These are phyloP conservation scores for Agrocybe chaxingu DNA, from an alignment of 768 basidiomycete genomes.

Conservation along the genomic window DNA sequence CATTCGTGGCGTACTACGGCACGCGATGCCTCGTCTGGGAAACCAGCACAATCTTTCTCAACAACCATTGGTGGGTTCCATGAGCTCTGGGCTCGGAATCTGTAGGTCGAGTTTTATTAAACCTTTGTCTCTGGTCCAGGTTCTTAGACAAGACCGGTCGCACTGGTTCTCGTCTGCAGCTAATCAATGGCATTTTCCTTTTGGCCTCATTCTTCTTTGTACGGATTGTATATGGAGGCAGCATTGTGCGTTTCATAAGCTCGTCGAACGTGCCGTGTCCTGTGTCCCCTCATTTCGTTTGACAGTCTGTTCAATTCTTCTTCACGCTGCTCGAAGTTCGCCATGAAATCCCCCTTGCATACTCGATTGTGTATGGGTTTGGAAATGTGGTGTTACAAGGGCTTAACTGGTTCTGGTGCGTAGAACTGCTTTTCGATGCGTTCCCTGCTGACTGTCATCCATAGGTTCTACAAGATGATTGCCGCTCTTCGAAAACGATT, in stretches of 20 bases:
- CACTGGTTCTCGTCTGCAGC: constrained; percentile 65
- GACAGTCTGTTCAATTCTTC: constrained; percentile 66
- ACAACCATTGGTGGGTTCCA: constrained; percentile 72
- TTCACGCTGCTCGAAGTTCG: constrained; percentile 54
- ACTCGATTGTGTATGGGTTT: constrained; percentile 45
- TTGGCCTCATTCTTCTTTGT: constrained; percentile 66
- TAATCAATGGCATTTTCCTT: constrained; percentile 70
- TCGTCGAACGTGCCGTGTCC: not conserved
- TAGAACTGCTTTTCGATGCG: constrained; percentile 3
- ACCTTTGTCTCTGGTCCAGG: constrained; percentile 32
- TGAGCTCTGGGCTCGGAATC: not conserved
- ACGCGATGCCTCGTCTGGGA: constrained; percentile 84
- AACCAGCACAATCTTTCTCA: constrained; percentile 81
- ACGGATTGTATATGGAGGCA: constrained; percentile 69
- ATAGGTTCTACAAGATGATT: constrained; percentile 78
- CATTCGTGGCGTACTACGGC: constrained; percentile 80
- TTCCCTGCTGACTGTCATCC: constrained; percentile 2
- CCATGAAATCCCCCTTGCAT: constrained; percentile 47
- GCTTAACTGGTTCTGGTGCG: constrained; percentile 81
- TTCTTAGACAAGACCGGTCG: constrained; percentile 74
- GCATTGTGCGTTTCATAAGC: constrained; percentile 29
- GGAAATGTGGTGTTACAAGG: constrained; percentile 68
- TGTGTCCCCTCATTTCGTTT: not conserved
- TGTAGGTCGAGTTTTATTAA: not conserved
- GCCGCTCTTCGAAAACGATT: constrained; percentile 63